Base-by-base conservation (phyloP, 139 green algal species). In the Chlamydomonas incerta region DNA sequence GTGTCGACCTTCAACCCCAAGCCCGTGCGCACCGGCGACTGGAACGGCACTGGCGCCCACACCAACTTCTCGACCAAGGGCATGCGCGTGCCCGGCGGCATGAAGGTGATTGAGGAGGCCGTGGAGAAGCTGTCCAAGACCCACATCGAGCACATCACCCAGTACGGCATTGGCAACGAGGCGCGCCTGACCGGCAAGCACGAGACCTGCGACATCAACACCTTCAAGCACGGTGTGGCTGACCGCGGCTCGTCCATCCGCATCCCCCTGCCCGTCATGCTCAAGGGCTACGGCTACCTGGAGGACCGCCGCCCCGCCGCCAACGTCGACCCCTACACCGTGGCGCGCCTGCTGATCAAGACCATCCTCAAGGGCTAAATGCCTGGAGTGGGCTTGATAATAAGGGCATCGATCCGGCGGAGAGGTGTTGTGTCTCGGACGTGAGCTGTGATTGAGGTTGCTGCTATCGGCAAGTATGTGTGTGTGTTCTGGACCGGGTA, bases 201-300 rank as follows among this genome's bases (percentile, higher is more conserved):
- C 91, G 95, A 98, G 94, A 98, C 95, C 0, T 97, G 94, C 87
- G 95, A 98, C 93, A 97, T 98, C 77, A 95, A 97, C 91, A 96
- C 92, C 80, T 82, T 88, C 86, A 93, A 88, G 87, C 90, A 87
- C 83, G 95, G 95, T 74, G 94, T 97, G 34, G 94, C 93, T 81
- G 95, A 98, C 92, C 95, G 95, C 82, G 95, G 95, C 66, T 91
- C 93, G 33, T 97, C 94, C 82, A 97, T 98, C 90, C 94, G 95
- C 80, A 98, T 98, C 88, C 95, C 95, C 0, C 89, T 97, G 83
- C 94, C 94, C n/a, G 95, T 98, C 31, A 90, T 93, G 89, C 87
- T 97, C 71, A 91, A 93, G 89, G 92, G 92, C 84, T 95, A 97
- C 66, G 95, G 95, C 24, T 98, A 98, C 92, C 91, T 98, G 62